Evolutionary conservation across 2,329 filamentous ascomycete species (phyloP), one percentile per base, ranked within the genome.

Genomic region (Cordyceps tenuipes): DNA sequence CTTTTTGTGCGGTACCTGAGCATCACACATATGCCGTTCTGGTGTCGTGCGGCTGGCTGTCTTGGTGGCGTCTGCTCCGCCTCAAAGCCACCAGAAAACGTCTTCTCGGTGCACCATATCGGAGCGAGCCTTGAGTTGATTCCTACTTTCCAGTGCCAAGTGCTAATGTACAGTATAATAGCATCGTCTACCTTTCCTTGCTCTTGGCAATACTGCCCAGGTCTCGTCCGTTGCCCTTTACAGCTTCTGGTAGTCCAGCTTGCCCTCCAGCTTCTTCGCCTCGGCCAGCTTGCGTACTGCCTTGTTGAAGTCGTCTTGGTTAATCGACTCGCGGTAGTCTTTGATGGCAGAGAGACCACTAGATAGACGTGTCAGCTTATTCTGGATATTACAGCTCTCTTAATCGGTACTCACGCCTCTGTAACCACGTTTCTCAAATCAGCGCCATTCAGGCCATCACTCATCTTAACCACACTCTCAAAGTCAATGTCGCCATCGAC

Each of bases 381-480:
- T 17, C 3, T 29, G 19, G 4, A n/a, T 5, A 3, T 9, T 15
- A n/a, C 21, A 23, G 19, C 21, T 2, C 9, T 23, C 31, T 12
- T 50, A 26, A 34, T 23, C n/a, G 13, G n/a, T 39, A 86, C 91
- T 81, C 83, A 96, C 91, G 94, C 94, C 82, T 99, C 94, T 15
- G 94, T 99, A 57, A 99, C 92, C 57, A 99, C 92, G 72, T 99
- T 99, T 70, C 94, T 83, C 79, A 99, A 77, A 84, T 99, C 94
- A 55, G 94, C 94, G 72, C 94, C 94, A 76, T 99, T 99, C 68
- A 99, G 83, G 31, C 93, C 92, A 71, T 99, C 94, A 68, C 92
- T 97, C 94, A 99, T 99, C 86, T 99, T 99, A 66, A 99, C 94
- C 62, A 99, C 91, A 69, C 91, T 97, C 82, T 99, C 94, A 71